Evolutionary conservation across 2,329 filamentous ascomycete species (phyloP).

Genomic region (Akanthomyces muscarius): DNA sequence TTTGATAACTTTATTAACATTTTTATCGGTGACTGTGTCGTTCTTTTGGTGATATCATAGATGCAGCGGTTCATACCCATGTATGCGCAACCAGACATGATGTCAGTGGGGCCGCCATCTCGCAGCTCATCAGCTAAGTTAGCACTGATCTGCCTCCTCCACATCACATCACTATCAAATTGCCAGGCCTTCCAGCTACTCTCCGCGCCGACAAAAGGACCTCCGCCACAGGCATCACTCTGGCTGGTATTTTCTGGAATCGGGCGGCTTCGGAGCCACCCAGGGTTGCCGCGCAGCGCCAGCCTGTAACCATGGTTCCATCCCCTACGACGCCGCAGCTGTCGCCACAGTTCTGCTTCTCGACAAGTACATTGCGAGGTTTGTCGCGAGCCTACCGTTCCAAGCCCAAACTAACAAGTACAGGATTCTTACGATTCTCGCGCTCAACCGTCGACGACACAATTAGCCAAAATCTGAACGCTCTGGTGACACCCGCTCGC

Average conservation of each 20-base stretch:
- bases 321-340: slow-evolving; percentile 48
- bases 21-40: neutral
- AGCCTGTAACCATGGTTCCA: slow-evolving; percentile 43
- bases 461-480: slow-evolving; percentile 90
- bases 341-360: slow-evolving; percentile 76
- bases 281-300: slow-evolving; percentile 28
- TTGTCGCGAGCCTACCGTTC: slow-evolving; percentile 12
- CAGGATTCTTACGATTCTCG: slow-evolving; percentile 88
- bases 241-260: slow-evolving; percentile 51
- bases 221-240: slow-evolving; percentile 28
- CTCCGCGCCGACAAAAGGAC: neutral
- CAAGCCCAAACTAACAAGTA: neutral
- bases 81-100: neutral
- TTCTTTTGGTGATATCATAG: neutral
- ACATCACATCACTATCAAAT: neutral
- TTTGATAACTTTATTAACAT: neutral
- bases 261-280: slow-evolving; percentile 38
- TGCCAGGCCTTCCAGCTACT: neutral
- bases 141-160: neutral
- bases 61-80: neutral
- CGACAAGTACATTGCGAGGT: slow-evolving; percentile 66
- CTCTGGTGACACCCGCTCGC: slow-evolving; percentile 70
- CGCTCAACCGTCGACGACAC: slow-evolving; percentile 85
- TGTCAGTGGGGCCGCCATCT: slow-evolving; percentile 10
- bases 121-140: neutral